Evolutionary conservation across 129 eudicot species (phyloP), one percentile per base, ranked within the genome.

Genomic region (Ambrosia artemisiifolia): DNA sequence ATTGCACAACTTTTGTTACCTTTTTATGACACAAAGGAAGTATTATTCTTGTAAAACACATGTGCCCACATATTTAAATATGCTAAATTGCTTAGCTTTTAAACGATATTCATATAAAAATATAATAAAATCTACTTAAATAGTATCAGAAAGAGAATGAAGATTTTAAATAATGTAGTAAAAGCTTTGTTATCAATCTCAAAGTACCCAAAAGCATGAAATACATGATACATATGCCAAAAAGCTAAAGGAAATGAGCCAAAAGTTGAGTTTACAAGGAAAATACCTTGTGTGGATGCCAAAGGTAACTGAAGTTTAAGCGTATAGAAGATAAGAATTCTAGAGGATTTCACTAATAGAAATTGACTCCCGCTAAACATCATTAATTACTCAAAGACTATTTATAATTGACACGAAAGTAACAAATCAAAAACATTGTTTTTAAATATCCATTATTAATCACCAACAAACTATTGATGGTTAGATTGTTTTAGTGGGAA

Each of bases 11-110:
- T 28, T 56, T 56, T 54, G 61, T 19, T 54, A 8, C 6, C 61
- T 54, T 56, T 56, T 56, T 56, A 56, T 56, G 63, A 56, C 63
- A 56, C 63, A 56, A 56, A 56, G 19, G 19, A 14, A 3, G 35
- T 20, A 24, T 56, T 56, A 56, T 24, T 56, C 36, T 24, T 56
- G 33, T 11, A 20, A 56, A 56, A 56, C 63, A 24, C 12, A 53
- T 10, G 36, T 24, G 35, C 24, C 35, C 35, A 56, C 2, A 56
- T 56, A 56, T 56, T 54, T 56, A 53, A 53, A 8, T 53, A 53
- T 53, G 33, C 60, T 18, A 18, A 53, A n/a, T 12, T 18, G 11
- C 24, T 56, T 7, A 20, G 4, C 13, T 1, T 19, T 12, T 16
- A 20, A 55, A 20, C 14, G 34, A 9, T n/a, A 55, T 56, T 2